A percentile compares a stretch with the other conserved stretches of the same genome.
Evolutionary conservation across 768 basidiomycete species (phyloP).

Genomic region (Boletus tylopilopsis): DNA sequence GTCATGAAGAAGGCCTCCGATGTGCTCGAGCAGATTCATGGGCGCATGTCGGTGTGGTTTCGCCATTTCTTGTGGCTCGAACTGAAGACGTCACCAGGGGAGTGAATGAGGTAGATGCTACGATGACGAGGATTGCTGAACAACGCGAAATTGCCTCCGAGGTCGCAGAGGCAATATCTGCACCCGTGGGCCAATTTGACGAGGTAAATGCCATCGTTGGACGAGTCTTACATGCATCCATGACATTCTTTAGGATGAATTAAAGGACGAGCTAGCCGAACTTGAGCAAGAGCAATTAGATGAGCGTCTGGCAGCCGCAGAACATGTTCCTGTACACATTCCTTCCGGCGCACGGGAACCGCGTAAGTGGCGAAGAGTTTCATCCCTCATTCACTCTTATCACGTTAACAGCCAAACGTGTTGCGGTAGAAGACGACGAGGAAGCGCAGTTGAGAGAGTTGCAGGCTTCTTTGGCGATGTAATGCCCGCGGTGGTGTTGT

Average conservation of each 20-base stretch:
- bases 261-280: constrained; percentile 77
- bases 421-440: constrained; percentile 82
- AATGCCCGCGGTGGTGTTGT: constrained; percentile 20
- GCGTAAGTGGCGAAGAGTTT: constrained; percentile 37
- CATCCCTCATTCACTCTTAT: constrained; percentile 2
- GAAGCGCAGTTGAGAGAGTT: constrained; percentile 84
- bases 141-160: constrained; percentile 92
- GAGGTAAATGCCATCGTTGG: constrained; percentile 50
- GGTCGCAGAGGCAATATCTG: constrained; percentile 84
- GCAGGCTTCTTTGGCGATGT: constrained; percentile 87
- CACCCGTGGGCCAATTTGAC: constrained; percentile 63
- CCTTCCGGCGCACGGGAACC: constrained; percentile 58
- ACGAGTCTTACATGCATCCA: not conserved
- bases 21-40: constrained; percentile 87
- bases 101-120: constrained; percentile 84
- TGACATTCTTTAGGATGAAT: constrained; percentile 59
- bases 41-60: constrained; percentile 66
- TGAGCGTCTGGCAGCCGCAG: constrained; percentile 78
- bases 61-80: not conserved
- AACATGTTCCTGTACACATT: constrained; percentile 83
- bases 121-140: constrained; percentile 84
- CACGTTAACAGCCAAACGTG: constrained; percentile 26
- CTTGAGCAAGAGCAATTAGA: constrained; percentile 88
- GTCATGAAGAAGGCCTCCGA: constrained; percentile 96
- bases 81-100: constrained; percentile 45